Conservation (phyloP, 306 rosid species). For the Quercus glauca region DNA sequence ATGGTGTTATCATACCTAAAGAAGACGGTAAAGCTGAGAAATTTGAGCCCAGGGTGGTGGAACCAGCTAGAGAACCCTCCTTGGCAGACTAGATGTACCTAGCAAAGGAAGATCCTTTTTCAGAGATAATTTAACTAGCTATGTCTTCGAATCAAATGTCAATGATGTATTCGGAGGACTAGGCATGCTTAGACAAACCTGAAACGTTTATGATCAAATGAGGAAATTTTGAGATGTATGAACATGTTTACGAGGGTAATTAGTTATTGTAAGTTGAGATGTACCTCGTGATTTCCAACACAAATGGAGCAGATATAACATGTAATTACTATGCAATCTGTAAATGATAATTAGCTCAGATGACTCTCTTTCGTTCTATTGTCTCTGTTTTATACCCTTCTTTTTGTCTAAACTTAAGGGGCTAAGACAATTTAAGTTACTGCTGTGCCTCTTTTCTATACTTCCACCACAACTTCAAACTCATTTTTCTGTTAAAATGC, state of each 20-base stretch:
- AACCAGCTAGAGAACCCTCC: conserved; percentile 48
- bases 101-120: conserved; percentile 9
- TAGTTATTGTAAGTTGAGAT: conserved; percentile 14
- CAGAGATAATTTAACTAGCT: conserved; percentile 21
- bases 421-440: too few species aligned
- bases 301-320: not conserved
- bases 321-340: not conserved
- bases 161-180: conserved; percentile 22
- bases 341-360: not conserved
- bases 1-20: conserved; percentile 86
- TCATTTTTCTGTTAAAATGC: not conserved
- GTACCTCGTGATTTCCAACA: conserved; percentile 8
- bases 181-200: conserved; percentile 19
- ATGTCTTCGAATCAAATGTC: conserved; percentile 18
- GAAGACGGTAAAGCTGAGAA: conserved; percentile 44
- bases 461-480: not conserved
- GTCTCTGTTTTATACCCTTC: not conserved
- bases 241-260: not conserved
- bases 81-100: conserved; percentile 46
- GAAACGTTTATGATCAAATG: conserved; percentile 10
- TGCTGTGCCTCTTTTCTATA: not conserved
- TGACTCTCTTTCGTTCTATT: not conserved
- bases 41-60: conserved; percentile 39
- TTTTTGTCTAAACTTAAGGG: not conserved
- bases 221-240: conserved; percentile 19